Evolutionary conservation across 2,329 filamentous ascomycete species (phyloP), one percentile per base, ranked within the genome.

Genomic region (Cytospora piceae): DNA sequence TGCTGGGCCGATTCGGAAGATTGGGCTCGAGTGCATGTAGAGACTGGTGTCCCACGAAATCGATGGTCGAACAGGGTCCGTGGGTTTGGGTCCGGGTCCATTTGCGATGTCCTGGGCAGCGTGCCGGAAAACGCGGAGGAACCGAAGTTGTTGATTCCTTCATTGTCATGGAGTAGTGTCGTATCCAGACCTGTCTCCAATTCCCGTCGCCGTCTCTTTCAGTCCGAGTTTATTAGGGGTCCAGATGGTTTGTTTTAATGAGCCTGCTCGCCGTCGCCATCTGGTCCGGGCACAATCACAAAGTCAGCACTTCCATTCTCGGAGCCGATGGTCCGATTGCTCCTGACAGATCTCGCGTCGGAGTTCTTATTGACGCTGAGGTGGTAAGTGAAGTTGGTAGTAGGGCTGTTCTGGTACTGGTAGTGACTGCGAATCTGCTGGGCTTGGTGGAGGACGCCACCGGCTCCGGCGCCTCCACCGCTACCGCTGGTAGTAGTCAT

Each of bases 261-360:
- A 68, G 77, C 74, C 71, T 74, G 75, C 70, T 80, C 78, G 71
- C 76, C 71, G 67, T 78, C 78, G 71, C 79, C 79, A 75, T 81
- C 79, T 81, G 70, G 65, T 53, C 75, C 73, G 71, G 74, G 69
- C 70, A 79, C 74, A 72, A 78, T 71, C 55, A 77, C 75, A 76
- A 76, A 75, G 79, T 80, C 77, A 80, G 79, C 74, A 77, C 72
- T 76, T 73, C 72, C 73, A 70, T 73, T 75, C 70, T 75, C 73
- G 72, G 73, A 68, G 69, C 70, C 70, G 72, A 69, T 70, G 46
- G 64, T 68, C 57, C 61, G 67, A 49, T 66, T 63, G 59, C 66
- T 67, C 46, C 64, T 68, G 67, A 67, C 37, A 24, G 67, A 66
- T 52, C 61, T 68, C 55, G 67, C 60, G 64, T 66, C 64, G 60